A percentile compares a stretch with the other conserved stretches of the same genome.
These are phyloP conservation scores for Coemansia sp. DNA, from an alignment of 192 early-diverging fungal species.

Conservation along the genomic window DNA sequence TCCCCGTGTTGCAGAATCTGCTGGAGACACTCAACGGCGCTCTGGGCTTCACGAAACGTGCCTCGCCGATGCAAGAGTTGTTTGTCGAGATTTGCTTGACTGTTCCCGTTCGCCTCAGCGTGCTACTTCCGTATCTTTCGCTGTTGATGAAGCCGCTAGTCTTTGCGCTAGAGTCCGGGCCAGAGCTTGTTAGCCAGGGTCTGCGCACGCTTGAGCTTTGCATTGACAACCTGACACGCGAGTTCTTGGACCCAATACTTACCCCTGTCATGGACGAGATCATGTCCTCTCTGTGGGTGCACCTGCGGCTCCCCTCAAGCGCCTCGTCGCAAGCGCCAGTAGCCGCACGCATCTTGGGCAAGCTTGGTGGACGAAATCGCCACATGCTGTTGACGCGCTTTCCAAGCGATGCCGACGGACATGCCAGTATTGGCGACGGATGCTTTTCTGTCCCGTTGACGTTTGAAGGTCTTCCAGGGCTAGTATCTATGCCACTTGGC, in stretches of 20 bases:
- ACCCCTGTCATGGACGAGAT: conserved; percentile 90
- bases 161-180: conserved; percentile 84
- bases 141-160: conserved; percentile 97
- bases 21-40: conserved; percentile 88
- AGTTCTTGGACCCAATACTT: conserved; percentile 96
- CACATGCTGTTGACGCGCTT: conserved; percentile 67
- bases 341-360: conserved; percentile 92
- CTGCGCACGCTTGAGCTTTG: conserved; percentile 95
- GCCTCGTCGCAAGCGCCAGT: conserved; percentile 78
- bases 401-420: conserved; percentile 14
- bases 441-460: conserved; percentile 28
- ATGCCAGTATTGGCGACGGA: background rate
- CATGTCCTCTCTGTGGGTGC: conserved; percentile 92
- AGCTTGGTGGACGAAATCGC: conserved; percentile 97
- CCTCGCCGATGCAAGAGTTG: conserved; percentile 87
- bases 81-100: conserved; percentile 97
- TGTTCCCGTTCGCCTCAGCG: conserved; percentile 93
- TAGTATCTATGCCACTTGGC: conserved; percentile 37
- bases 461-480: conserved; percentile 40
- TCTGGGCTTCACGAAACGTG: conserved; percentile 74
- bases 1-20: conserved; percentile 88
- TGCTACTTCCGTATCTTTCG: conserved; percentile 88
- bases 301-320: conserved; percentile 86
- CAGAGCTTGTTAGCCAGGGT: conserved; percentile 95
- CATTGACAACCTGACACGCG: conserved; percentile 96